phyloP scores from a whole-genome alignment of 1,139 yeast genomes.

The Yamadazyma pseudoaaseri region DNA sequence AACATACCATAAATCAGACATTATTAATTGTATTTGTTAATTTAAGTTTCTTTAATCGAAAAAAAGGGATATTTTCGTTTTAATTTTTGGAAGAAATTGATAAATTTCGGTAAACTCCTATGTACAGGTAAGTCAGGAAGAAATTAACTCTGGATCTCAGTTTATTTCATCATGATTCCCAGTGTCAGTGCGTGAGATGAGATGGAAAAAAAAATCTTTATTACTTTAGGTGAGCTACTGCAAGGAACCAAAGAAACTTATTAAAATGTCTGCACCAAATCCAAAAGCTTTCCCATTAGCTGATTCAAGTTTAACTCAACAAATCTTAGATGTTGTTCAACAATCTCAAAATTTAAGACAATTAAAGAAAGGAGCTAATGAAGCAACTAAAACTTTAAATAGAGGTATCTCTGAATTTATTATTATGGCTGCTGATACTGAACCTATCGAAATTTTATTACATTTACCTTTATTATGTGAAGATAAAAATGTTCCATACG shows the following conservation, averaged over 20 bases:
- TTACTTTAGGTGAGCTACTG: slow-evolving; percentile 46
- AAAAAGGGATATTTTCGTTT: slow-evolving; percentile 10
- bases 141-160: neutral
- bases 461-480: slow-evolving; percentile 98
- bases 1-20: slow-evolving; percentile 62
- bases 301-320: slow-evolving; percentile 92
- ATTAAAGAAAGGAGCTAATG: slow-evolving; percentile 99
- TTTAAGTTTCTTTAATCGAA: slow-evolving; percentile 3
- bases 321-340: slow-evolving; percentile 95
- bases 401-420: slow-evolving; percentile 99
- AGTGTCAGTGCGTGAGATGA: slow-evolving; percentile 7
- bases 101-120: slow-evolving; percentile 13
- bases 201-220: slow-evolving; percentile 7
- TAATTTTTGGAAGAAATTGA: slow-evolving; percentile 11
- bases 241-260: slow-evolving; percentile 60
- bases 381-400: slow-evolving; percentile 98
- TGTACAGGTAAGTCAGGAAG: slow-evolving; percentile 7
- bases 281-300: slow-evolving; percentile 99
- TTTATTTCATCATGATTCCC: neutral
- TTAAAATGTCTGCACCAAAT: slow-evolving; percentile 69
- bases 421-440: slow-evolving; percentile 99
- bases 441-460: slow-evolving; percentile 97
- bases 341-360: slow-evolving; percentile 98
- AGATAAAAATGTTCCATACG: slow-evolving; percentile 99
- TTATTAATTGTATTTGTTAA: slow-evolving; percentile 14